phyloP scores from a whole-genome alignment of 441 rosid species.

The Euphorbia schlechtendalii region DNA sequence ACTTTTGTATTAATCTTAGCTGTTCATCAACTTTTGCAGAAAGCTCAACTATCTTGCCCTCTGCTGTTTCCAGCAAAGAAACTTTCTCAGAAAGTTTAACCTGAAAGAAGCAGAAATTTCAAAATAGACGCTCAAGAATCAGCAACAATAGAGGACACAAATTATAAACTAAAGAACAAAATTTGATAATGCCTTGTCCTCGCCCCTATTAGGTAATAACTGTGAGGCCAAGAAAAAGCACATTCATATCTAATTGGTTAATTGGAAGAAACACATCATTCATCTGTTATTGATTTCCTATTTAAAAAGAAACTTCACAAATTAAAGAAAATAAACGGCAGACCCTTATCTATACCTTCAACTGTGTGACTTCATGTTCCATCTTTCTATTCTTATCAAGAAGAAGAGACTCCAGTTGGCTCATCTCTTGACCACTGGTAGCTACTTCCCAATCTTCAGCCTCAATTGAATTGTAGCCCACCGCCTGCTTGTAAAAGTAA shows the following conservation, averaged over 20 bases:
- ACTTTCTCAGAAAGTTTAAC: slow-evolving; percentile 81
- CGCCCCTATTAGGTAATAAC: background rate
- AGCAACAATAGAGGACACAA: slow-evolving; percentile 12
- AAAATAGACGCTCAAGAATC: background rate
- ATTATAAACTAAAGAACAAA: slow-evolving; percentile 13
- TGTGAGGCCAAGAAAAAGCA: background rate
- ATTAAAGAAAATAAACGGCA: slow-evolving; percentile 9
- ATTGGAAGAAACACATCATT: background rate
- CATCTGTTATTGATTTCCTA: background rate
- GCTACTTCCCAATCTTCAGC: slow-evolving; percentile 99
- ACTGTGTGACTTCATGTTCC: slow-evolving; percentile 96
- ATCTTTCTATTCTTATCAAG: slow-evolving; percentile 96
- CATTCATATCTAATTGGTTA: background rate
- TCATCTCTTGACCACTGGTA: slow-evolving; percentile 91
- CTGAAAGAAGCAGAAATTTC: slow-evolving; percentile 35
- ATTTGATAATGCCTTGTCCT: background rate
- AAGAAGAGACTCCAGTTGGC: slow-evolving; percentile 98
- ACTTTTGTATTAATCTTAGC: slow-evolving; percentile 80
- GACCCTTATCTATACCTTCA: slow-evolving; percentile 49
- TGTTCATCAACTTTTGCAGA: slow-evolving; percentile 70
- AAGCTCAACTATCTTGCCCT: slow-evolving; percentile 67
- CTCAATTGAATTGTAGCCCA: slow-evolving; percentile 95
- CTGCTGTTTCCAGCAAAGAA: slow-evolving; percentile 73
- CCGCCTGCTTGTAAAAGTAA: slow-evolving; percentile 49
- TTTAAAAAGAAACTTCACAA: background rate